phyloP scores from a whole-genome alignment of 192 early-diverging fungal genomes.

The Backusella westeae region DNA sequence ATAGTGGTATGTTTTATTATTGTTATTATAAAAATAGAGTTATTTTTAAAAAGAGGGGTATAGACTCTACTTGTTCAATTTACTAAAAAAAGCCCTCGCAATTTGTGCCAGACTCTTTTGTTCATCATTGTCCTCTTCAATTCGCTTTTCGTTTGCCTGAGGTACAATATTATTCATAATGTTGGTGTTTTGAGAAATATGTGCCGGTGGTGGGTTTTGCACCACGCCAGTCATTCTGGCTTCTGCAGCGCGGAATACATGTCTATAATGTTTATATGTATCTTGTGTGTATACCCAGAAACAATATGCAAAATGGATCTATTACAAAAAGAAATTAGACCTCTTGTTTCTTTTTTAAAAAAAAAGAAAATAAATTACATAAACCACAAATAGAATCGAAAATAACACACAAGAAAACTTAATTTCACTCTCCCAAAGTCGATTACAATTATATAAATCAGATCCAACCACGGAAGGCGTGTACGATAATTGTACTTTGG shows the following conservation, averaged over 20 bases:
- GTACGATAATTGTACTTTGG: slow-evolving; percentile 5
- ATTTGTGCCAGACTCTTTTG: slow-evolving; percentile 17
- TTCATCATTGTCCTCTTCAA: not conserved
- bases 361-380: slow-evolving; percentile 14
- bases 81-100: not conserved
- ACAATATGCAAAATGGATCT: slow-evolving; percentile 21
- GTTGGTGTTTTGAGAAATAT: not conserved
- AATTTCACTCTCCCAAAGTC: slow-evolving; percentile 34
- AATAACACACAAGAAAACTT: slow-evolving; percentile 29
- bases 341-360: not conserved
- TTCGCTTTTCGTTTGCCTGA: not conserved
- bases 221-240: not conserved
- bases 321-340: not conserved
- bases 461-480: not conserved
- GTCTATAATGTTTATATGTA: not conserved
- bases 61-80: not conserved
- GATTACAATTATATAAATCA: slow-evolving; percentile 33
- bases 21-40: not conserved
- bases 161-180: not conserved
- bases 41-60: not conserved
- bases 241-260: not conserved
- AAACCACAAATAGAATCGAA: slow-evolving; percentile 22
- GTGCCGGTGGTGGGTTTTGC: not conserved
- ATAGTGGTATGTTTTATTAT: not conserved
- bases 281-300: slow-evolving; percentile 24